These are phyloP conservation scores for Brettanomyces naardenensis DNA, from an alignment of 805 yeast species.

Conservation along the genomic window DNA sequence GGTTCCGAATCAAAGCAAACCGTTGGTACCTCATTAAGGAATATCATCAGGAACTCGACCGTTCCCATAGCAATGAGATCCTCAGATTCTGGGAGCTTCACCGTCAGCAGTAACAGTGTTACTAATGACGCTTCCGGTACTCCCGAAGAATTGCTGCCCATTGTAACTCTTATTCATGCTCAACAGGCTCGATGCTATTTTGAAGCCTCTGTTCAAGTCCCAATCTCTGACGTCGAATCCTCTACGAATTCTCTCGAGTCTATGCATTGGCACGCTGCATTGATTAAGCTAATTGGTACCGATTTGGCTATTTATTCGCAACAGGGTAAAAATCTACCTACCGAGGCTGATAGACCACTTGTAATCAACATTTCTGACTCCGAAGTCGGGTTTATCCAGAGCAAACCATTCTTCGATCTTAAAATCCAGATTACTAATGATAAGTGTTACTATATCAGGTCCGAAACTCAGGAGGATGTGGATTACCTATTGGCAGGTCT, in stretches of 20 bases:
- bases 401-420: conserved; percentile 9
- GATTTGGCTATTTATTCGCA: conserved; percentile 39
- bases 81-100: no score
- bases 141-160: conserved; percentile 65
- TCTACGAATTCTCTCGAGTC: neutral
- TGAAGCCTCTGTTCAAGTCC: conserved; percentile 26
- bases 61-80: no score
- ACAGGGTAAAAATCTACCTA: neutral
- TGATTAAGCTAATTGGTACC: conserved; percentile 36
- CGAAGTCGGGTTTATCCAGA: conserved; percentile 12
- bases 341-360: conserved; percentile 30
- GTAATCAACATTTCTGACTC: conserved; percentile 47
- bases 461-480: conserved; percentile 19
- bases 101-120: no score
- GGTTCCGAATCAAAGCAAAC: neutral
- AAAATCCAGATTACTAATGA: conserved; percentile 19
- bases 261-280: conserved; percentile 18
- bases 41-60: neutral
- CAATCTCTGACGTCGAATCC: conserved; percentile 2
- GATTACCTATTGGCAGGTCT: conserved; percentile 35
- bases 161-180: conserved; percentile 60
- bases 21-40: neutral
- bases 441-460: conserved; percentile 17
- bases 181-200: conserved; percentile 62
- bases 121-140: no score